phyloP scores from a whole-genome alignment of 1,284 basidiomycete species.

The Tremellales sp. region DNA sequence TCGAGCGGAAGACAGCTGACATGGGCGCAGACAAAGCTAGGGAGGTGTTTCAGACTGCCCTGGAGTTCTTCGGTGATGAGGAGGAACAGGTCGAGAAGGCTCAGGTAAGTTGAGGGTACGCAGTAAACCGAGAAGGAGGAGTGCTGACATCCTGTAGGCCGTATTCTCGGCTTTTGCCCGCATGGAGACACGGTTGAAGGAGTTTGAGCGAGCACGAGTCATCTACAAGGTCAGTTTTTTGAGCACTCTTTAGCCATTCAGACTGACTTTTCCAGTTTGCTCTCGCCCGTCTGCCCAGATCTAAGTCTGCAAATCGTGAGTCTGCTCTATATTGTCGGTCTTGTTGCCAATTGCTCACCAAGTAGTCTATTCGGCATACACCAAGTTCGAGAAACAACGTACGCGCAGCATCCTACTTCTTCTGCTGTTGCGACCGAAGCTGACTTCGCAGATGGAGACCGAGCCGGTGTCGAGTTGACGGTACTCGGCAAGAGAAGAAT shows the following conservation, averaged over 20 bases:
- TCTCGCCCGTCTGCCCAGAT: slow-evolving; percentile 79
- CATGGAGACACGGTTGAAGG: slow-evolving; percentile 94
- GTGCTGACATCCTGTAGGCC: slow-evolving; percentile 42
- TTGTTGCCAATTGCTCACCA: slow-evolving; percentile 12
- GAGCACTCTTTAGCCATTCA: too few species aligned
- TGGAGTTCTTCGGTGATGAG: slow-evolving; percentile 96
- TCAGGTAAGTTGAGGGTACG: slow-evolving; percentile 53
- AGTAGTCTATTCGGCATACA: slow-evolving; percentile 68
- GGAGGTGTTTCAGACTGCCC: slow-evolving; percentile 93
- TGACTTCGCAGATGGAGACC: slow-evolving; percentile 61
- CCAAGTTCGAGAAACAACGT: slow-evolving; percentile 95
- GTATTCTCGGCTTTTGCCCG: slow-evolving; percentile 95
- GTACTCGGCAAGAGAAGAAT: slow-evolving; percentile 94
- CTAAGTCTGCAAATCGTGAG: slow-evolving; percentile 66
- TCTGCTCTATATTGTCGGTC: background rate
- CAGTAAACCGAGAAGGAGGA: background rate
- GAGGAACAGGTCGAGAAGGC: slow-evolving; percentile 96
- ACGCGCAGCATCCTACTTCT: slow-evolving; percentile 8
- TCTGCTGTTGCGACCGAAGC: background rate
- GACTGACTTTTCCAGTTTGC: slow-evolving; percentile 68
- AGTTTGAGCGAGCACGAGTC: slow-evolving; percentile 91
- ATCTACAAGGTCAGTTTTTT: slow-evolving; percentile 76
- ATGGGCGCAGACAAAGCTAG: slow-evolving; percentile 74
- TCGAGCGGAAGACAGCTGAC: slow-evolving; percentile 2
- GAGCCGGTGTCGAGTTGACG: slow-evolving; percentile 82